Base-by-base conservation (phyloP, 2,329 filamentous ascomycete genomes). In the Ustilaginoidea virens region DNA sequence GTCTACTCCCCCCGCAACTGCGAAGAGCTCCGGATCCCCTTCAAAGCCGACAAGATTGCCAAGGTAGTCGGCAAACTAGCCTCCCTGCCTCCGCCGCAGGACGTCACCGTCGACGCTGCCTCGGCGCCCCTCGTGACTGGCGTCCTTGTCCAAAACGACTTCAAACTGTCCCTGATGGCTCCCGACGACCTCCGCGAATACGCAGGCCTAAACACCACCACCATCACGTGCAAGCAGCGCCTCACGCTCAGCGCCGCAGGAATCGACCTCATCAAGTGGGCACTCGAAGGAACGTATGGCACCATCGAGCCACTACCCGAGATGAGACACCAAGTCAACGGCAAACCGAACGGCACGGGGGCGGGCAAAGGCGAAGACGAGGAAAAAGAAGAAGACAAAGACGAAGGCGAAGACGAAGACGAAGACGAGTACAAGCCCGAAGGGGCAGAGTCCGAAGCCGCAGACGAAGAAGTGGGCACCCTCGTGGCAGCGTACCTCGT, bases 21-120 rank as follows among this genome's bases (percentile, higher is more conserved):
- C 51, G 87, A 96, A 45, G 86, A 93, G 51, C 68, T 98, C 15
- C 74, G 81, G 26, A 94, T 98, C 33, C 86, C 90, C 1, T 98
- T 96, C 66, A 85, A 81, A 47, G 79, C 82, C 28, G 87, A 96
- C 53, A 98, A 98, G 51, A 72, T 85, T 17, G 90, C 86, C 40
- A 93, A 93, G 52, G 90, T 98, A 0, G 90, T 98, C 6, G 90
- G 90, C 39, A 87, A 86, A 49, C 69, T 98, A 9, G 90, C 90
- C 6, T 71, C 83, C 18, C 74, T 87, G 27, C 67, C 78, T 3
- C 81, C 81, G 3, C 79, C 81, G 2, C 51, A 52, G 11, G 52
- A 46, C 28, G 27, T 44, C n/a, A 39, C 41, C 8, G 46, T 48
- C 25, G 49, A 46, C 15, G 43, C 52, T 17, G 48, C 49, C 1